Percentiles rank a stretch among this genome's conserved stretches.
These are phyloP conservation scores for Hirschioporus abietinus DNA, from an alignment of 768 basidiomycete species.

Conservation along the genomic window DNA sequence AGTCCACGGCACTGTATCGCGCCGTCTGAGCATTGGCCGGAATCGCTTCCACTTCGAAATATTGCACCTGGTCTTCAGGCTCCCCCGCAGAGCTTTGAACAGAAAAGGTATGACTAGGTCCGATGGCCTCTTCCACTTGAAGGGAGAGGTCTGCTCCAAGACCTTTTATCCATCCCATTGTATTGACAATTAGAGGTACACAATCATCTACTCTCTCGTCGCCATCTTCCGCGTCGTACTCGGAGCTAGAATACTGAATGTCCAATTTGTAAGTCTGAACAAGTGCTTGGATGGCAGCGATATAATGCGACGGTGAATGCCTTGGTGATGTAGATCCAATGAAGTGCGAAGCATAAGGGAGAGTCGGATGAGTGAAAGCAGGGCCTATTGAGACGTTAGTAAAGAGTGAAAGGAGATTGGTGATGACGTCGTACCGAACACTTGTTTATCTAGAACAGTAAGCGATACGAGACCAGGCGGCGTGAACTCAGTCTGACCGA, in stretches of 20 bases:
- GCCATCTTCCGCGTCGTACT: conserved; percentile 21
- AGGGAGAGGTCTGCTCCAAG: conserved; percentile 76
- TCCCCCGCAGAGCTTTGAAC: not conserved
- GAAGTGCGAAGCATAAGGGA: conserved; percentile 74
- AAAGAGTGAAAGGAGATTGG: not conserved
- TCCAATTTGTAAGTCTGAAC: conserved; percentile 66
- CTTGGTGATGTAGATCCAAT: conserved; percentile 76
- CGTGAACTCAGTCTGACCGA: conserved; percentile 92
- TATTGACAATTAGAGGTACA: conserved; percentile 88
- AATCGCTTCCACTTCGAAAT: conserved; percentile 36
- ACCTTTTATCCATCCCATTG: conserved; percentile 96
- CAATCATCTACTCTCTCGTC: conserved; percentile 43
- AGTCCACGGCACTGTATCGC: conserved; percentile 57
- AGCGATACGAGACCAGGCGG: conserved; percentile 82
- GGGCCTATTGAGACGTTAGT: conserved; percentile 49
- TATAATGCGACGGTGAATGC: conserved; percentile 70
- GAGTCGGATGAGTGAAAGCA: conserved; percentile 75
- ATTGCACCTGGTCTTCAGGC: not conserved
- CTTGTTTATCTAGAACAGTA: conserved; percentile 56
- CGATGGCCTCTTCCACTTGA: conserved; percentile 61
- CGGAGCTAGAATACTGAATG: conserved; percentile 42
- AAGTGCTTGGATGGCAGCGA: conserved; percentile 60
- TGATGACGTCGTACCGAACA: conserved; percentile 53
- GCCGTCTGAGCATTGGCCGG: conserved; percentile 39
- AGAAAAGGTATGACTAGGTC: conserved; percentile 55